Base-by-base conservation (phyloP, 2,329 filamentous ascomycete genomes). In the Diaporthe ilicicola region DNA sequence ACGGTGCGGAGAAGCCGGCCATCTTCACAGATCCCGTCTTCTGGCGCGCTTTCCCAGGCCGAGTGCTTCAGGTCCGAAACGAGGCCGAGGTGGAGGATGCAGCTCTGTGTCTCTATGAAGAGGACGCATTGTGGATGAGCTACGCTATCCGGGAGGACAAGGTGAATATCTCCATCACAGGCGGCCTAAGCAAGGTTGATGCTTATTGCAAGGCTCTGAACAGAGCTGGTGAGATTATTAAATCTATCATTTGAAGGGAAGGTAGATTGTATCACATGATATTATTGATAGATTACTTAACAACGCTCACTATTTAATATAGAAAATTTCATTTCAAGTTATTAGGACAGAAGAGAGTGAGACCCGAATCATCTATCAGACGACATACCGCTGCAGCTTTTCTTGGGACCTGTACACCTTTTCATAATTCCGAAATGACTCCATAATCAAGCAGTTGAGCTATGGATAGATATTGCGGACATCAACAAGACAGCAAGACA, bases 51-150 rank as follows among this genome's bases (percentile, higher is more conserved):
- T 72, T 65, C 50, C 70, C 70, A 8, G 66, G 70, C 19, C 44
- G 48, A 10, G 61, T 72, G 12, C 50, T 72, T 17, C 70, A 72
- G 51, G 68, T 61, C 17, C 67, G 68, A 10, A 72, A 69, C n/a
- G 55, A 50, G 29, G 67, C 46, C 15, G 56, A 72, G 56, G 53
- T 72, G 9, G 70, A 67, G 12, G 70, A 72, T 24, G 66, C 48
- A 34, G 48, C 70, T 3, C 56, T 61, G 7, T 62, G 59, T n/a
- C n/a, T 62, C 27, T 64, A 54, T 24, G 50, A 51, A 29, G 54
- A 69, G 27, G 64, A 56, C 32, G 55, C 65, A 12, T 22, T 72
- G 55, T 72, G 70, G 70, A 72, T 70, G 56, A 72, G 67, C 56
- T 72, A 72, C 42, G 46, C 65, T 9, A 65, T 72, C 8, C 27